These are phyloP conservation scores for Hypomontagnella submonticulosa DNA, from an alignment of 495 filamentous ascomycete species.

Conservation along the genomic window DNA sequence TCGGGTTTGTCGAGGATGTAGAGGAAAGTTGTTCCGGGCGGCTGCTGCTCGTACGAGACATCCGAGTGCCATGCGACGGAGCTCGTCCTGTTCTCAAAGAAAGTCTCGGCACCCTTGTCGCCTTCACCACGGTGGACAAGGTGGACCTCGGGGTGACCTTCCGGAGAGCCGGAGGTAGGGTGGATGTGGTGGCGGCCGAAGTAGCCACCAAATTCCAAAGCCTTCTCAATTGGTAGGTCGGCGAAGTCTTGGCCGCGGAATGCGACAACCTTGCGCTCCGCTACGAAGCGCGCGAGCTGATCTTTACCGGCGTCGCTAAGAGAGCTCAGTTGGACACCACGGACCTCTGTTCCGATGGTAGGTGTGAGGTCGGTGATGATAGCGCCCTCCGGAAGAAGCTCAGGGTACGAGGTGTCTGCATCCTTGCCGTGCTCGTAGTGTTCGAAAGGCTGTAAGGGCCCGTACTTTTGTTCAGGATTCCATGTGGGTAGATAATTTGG, in stretches of 20 bases:
- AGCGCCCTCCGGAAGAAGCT: conserved; percentile 68
- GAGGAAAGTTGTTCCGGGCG: conserved; percentile 86
- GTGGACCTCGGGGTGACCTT: conserved; percentile 78
- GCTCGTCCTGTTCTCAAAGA: conserved; percentile 72
- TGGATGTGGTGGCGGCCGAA: conserved; percentile 89
- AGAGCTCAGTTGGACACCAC: conserved; percentile 78
- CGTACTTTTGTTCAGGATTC: conserved; percentile 69
- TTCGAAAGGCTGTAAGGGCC: conserved; percentile 72
- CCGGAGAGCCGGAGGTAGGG: conserved; percentile 77
- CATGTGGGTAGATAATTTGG: conserved; percentile 82
- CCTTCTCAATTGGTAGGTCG: conserved; percentile 74
- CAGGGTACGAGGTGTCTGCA: conserved; percentile 73
- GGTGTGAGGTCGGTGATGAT: conserved; percentile 71
- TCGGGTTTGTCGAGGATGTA: conserved; percentile 81
- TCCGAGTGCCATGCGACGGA: conserved; percentile 86
- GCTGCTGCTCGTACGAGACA: conserved; percentile 83
- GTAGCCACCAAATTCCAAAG: conserved; percentile 77
- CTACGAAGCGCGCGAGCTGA: conserved; percentile 81
- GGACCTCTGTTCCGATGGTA: conserved; percentile 78
- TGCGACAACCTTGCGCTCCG: conserved; percentile 81
- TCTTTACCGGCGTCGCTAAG: conserved; percentile 76
- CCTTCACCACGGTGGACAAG: conserved; percentile 79
- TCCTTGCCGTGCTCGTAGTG: conserved; percentile 79
- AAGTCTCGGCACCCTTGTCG: conserved; percentile 65
- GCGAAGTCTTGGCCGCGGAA: conserved; percentile 85